A percentile compares a stretch with the other conserved stretches of the same genome.
These are phyloP conservation scores for Pugionium cornutum DNA, from an alignment of 345 rosid species.

Conservation along the genomic window DNA sequence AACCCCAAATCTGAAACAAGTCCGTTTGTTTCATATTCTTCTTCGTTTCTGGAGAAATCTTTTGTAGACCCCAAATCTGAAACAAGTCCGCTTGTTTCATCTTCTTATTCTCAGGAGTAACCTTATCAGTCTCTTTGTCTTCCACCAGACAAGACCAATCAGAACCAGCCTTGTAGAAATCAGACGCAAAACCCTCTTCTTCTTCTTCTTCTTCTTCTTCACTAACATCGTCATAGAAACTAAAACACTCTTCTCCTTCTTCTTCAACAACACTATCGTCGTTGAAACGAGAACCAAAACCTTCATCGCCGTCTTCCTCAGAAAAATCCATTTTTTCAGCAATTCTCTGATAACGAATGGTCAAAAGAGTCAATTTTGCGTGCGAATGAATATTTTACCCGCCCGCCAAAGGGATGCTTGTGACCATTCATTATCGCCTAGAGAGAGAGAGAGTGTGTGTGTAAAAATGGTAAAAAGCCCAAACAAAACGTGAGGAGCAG, in stretches of 20 bases:
- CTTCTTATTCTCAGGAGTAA: constrained; percentile 20
- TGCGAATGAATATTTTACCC: constrained; percentile 22
- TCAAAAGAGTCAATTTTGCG: constrained; percentile 33
- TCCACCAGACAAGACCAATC: constrained; percentile 59
- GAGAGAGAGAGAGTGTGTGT: constrained; percentile 23
- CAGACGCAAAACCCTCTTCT: constrained; percentile 57
- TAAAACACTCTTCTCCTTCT: constrained; percentile 33
- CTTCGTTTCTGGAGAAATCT: constrained; percentile 34
- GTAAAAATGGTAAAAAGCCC: constrained; percentile 38
- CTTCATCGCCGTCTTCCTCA: constrained; percentile 30
- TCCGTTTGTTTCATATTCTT: constrained; percentile 55
- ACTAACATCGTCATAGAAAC: constrained; percentile 21
- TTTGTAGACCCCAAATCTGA: constrained; percentile 61
- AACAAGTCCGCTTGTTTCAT: constrained; percentile 46
- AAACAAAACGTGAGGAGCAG: constrained; percentile 46
- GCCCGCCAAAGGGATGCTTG: constrained; percentile 30
- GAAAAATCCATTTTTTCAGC: constrained; percentile 8
- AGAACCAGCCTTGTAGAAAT: constrained; percentile 61
- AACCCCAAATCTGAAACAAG: constrained; percentile 67
- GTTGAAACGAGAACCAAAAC: constrained; percentile 27
- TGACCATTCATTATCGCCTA: constrained; percentile 26
- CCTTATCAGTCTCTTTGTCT: constrained; percentile 16
- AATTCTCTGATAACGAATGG: constrained; percentile 28
- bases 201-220: constrained; percentile 30
- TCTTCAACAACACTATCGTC: constrained; percentile 16